These are phyloP conservation scores for Cladophialophora carrionii DNA, from an alignment of 2,329 filamentous ascomycete genomes.

Conservation along the genomic window DNA sequence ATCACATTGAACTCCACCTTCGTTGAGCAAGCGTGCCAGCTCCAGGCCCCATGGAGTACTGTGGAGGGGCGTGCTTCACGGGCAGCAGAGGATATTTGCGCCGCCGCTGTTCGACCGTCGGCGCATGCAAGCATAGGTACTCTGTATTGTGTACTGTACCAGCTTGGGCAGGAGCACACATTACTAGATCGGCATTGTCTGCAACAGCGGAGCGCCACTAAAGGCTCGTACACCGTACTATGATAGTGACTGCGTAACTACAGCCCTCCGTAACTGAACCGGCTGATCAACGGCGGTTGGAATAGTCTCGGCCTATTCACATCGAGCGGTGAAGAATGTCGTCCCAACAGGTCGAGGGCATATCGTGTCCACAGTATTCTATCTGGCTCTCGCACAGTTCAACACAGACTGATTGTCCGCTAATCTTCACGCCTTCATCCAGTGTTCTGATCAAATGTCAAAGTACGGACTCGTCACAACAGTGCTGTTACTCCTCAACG, in stretches of 20 bases:
- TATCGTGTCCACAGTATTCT: not conserved
- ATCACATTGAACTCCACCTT: not conserved
- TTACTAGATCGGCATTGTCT: not conserved
- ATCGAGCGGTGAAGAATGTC: not conserved
- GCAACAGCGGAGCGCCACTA: not conserved
- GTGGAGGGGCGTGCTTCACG: not conserved
- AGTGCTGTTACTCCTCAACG: slow-evolving; percentile 29
- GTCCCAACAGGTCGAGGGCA: not conserved
- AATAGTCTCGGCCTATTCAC: not conserved
- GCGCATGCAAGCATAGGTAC: not conserved
- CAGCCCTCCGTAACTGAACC: not conserved
- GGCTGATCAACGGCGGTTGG: not conserved
- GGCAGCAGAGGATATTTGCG: not conserved
- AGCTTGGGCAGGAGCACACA: not conserved
- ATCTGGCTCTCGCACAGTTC: no score
- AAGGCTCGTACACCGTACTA: no score
- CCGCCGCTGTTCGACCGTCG: not conserved
- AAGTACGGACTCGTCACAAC: slow-evolving; percentile 33
- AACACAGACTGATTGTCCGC: not conserved
- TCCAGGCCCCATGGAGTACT: not conserved
- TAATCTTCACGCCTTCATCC: not conserved
- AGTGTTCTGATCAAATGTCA: slow-evolving; percentile 8
- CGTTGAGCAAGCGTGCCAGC: not conserved
- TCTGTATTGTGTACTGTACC: not conserved
- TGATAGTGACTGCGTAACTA: not conserved